Percentiles rank a stretch among this genome's conserved stretches.
Evolutionary conservation across 768 basidiomycete genomes (phyloP).

Genomic region (Phanerodontia chrysosporium): DNA sequence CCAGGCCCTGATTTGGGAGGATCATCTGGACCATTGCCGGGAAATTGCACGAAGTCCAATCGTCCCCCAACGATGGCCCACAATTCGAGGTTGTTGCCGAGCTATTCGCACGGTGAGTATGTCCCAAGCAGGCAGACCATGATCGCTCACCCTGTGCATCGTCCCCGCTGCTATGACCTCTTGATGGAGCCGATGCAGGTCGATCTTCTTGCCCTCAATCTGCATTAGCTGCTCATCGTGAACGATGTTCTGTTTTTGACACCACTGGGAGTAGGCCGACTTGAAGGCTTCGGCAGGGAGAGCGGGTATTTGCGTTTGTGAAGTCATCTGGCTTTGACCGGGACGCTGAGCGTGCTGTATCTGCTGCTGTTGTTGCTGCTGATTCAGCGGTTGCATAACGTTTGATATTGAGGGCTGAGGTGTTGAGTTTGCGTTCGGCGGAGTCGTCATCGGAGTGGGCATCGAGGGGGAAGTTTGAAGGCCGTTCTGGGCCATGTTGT

Average conservation of each 20-base stretch:
- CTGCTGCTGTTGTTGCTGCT: constrained; percentile 24
- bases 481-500: constrained; percentile 1
- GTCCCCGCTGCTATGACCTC: constrained; percentile 61
- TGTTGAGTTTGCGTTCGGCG: background rate
- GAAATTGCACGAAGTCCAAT: constrained; percentile 63
- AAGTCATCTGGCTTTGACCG: background rate
- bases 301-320: constrained; percentile 12
- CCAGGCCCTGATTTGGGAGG: constrained; percentile 61
- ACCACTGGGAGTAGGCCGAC: constrained; percentile 44
- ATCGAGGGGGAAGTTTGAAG: constrained; percentile 5
- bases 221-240: constrained; percentile 38
- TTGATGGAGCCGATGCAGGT: constrained; percentile 54
- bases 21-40: constrained; percentile 37
- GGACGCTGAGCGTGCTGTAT: constrained; percentile 43
- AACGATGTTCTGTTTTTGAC: constrained; percentile 36
- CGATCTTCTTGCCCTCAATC: constrained; percentile 53
- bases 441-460: background rate
- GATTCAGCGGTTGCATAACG: background rate
- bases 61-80: constrained; percentile 69
- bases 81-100: constrained; percentile 31
- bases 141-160: constrained; percentile 37
- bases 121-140: too few relatives aligned
- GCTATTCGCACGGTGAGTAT: too few relatives aligned
- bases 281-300: constrained; percentile 38
- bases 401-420: background rate